phyloP scores from a whole-genome alignment of 805 yeast genomes.

The Metschnikowia chrysomelidarum region DNA sequence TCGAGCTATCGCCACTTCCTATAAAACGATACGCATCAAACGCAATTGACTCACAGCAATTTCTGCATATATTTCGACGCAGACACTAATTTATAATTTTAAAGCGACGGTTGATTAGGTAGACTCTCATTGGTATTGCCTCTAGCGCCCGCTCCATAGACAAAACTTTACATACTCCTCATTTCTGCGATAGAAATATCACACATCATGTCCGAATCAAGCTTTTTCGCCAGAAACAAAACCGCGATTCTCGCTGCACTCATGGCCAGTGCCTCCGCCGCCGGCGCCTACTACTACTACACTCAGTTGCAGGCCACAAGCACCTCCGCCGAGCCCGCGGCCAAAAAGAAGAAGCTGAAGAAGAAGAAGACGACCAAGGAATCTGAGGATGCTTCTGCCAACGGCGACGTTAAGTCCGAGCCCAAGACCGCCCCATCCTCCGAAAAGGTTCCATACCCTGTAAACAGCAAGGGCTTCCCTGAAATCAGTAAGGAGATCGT shows the following conservation, averaged over 20 bases:
- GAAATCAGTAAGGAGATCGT: conserved; percentile 48
- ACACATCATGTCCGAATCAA: conserved; percentile 18
- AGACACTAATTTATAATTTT: too few relatives aligned
- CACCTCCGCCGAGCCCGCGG: conserved; percentile 18
- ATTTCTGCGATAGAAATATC: too few relatives aligned
- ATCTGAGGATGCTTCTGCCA: conserved; percentile 10
- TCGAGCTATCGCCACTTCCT: neutral
- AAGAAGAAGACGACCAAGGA: conserved; percentile 46
- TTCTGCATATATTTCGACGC: too few relatives aligned
- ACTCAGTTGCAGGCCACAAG: conserved; percentile 26
- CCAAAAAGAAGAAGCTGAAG: conserved; percentile 37
- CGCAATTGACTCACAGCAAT: too few relatives aligned
- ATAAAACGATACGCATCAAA: neutral
- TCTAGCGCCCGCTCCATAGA: too few relatives aligned
- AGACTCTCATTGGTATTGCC: too few relatives aligned
- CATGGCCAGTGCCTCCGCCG: conserved; percentile 62
- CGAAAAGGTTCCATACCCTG: conserved; percentile 45
- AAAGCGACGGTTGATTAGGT: too few relatives aligned
- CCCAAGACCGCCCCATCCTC: conserved; percentile 13
- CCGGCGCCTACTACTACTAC: conserved; percentile 56
- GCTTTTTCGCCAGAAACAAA: conserved; percentile 52
- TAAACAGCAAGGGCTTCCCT: conserved; percentile 56
- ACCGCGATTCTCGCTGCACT: conserved; percentile 63
- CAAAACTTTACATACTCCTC: too few relatives aligned
- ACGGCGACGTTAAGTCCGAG: conserved; percentile 3